Evolutionary conservation across 2,329 filamentous ascomycete species (phyloP), one percentile per base, ranked within the genome.

Genomic region (Aureobasidium pullulans): DNA sequence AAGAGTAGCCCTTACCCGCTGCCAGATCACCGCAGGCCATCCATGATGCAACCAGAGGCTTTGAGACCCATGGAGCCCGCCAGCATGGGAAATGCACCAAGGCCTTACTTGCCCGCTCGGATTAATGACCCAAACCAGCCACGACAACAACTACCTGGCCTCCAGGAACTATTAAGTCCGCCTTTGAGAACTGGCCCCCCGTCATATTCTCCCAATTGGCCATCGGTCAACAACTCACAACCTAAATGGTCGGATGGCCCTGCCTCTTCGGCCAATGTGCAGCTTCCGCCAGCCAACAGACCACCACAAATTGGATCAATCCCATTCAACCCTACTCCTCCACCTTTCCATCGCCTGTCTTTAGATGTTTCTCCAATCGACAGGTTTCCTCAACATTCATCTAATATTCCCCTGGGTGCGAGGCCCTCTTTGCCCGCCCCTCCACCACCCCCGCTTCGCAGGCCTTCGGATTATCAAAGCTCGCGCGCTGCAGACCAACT

Each of bases 131-230:
- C 43, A 44, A 37, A 34, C 11, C 57, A 52, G 29, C 53, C 32
- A 36, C 34, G 60, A 8, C 59, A 61, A 46, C 52, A 57, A 19
- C 53, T 61, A 34, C 60, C 60, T 19, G 60, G 60, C n/a, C 43
- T 61, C 4, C 39, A 43, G n/a, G 60, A 58, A 15, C 47, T 61
- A 3, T 47, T 58, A 19, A 58, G 53, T 47, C 60, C 60, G 15
- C 4, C 60, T 9, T 10, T 50, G 15, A 48, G 60, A 16, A 36
- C 52, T 10, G 53, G 53, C 16, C 39, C 53, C 2, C 47, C 43
- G 40, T 47, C 60, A 31, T 56, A 42, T 13, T 37, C 44, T 11
- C 29, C 43, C 16, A 50, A 42, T 19, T 61, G 60, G 53, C 23
- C 60, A 13, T 42, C 60, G 2, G 52, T 60, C 31, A 53, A 60